Conservation (phyloP, 495 filamentous ascomycete genomes). For the Penicillium goetzii region DNA sequence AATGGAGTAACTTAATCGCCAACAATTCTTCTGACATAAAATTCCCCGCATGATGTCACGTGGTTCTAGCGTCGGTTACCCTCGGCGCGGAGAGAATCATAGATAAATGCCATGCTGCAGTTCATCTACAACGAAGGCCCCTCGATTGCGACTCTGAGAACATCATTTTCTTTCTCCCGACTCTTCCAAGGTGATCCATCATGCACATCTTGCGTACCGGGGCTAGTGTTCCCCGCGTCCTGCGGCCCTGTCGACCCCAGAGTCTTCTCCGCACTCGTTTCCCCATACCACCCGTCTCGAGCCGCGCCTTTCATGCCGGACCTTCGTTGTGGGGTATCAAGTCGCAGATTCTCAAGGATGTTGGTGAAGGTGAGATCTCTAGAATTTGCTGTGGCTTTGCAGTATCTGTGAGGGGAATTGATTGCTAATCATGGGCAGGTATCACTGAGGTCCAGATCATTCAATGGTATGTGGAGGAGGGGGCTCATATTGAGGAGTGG, state of each 20-base stretch:
- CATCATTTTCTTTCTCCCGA: constrained; percentile 10
- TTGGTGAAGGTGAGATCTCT: constrained; percentile 78
- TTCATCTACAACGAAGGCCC: constrained; percentile 8
- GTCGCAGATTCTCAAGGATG: constrained; percentile 91
- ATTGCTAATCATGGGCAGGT: constrained; percentile 53
- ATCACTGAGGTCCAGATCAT: constrained; percentile 99
- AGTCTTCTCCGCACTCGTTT: constrained; percentile 36
- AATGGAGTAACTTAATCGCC: not conserved
- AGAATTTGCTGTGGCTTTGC: not conserved
- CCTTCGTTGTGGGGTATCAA: constrained; percentile 64
- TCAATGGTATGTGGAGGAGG: constrained; percentile 98
- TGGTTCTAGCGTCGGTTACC: constrained; percentile 46
- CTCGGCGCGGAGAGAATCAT: constrained; percentile 36
- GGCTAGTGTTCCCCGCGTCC: constrained; percentile 31
- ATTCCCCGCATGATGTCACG: constrained; percentile 33
- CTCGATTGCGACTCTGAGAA: not conserved
- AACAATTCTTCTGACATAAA: constrained; percentile 3
- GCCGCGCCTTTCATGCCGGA: constrained; percentile 63
- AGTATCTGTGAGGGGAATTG: constrained; percentile 10
- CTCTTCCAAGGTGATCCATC: constrained; percentile 14
- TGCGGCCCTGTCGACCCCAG: constrained; percentile 34
- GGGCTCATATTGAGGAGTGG: constrained; percentile 95
- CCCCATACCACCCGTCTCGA: constrained; percentile 30
- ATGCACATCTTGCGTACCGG: constrained; percentile 44
- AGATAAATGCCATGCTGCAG: constrained; percentile 27